Base-by-base conservation (phyloP, 1,139 yeast genomes). In the Saccharomyces hybrid region DNA sequence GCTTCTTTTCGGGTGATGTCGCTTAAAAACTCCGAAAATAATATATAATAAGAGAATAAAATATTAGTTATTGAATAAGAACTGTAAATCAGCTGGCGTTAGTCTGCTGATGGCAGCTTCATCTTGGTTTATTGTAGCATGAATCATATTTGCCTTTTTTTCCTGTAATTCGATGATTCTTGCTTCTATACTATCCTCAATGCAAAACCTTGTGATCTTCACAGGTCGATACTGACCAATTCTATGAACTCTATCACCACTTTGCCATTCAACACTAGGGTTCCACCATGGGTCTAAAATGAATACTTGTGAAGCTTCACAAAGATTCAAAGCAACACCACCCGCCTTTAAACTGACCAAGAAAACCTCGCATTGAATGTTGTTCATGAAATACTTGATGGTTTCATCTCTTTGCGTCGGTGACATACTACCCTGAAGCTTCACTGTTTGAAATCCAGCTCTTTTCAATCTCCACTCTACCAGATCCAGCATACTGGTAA, bases 201-300 rank as follows among this genome's bases (percentile, higher is more conserved):
- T 90, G 64, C 96, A 89, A 65, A 93, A 83, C 51, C 97, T 78
- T 5, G 96, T 89, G 63, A 93, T 90, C 59, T 88, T 80, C n/a
- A 93, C 96, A 0, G 99, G 99, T 59, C 99, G 75, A 64, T 82
- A 88, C 69, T 93, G 99, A 4, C 98, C 98, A 59, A 93, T 93
- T 73, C 99, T 83, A 72, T 93, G 99, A 25, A 93, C 97, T 72
- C 99, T 83, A 71, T 95, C 99, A 74, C 96, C 96, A 50, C 96
- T 87, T 70, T 93, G 99, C 91, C 97, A 93, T 71, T 93, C 98
- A 3, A 90, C 95, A 63, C 96, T 86, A 0, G 98, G 98, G 67
- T 93, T 93, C 98, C 98, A 93, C 98, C 99, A 93, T 28, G 98
- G 98, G 65, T 93, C 99, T 77, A 93, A 78, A 51, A 93, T 78